These are phyloP conservation scores for Penicillium argentinense DNA, from an alignment of 495 filamentous ascomycete genomes.

Conservation along the genomic window DNA sequence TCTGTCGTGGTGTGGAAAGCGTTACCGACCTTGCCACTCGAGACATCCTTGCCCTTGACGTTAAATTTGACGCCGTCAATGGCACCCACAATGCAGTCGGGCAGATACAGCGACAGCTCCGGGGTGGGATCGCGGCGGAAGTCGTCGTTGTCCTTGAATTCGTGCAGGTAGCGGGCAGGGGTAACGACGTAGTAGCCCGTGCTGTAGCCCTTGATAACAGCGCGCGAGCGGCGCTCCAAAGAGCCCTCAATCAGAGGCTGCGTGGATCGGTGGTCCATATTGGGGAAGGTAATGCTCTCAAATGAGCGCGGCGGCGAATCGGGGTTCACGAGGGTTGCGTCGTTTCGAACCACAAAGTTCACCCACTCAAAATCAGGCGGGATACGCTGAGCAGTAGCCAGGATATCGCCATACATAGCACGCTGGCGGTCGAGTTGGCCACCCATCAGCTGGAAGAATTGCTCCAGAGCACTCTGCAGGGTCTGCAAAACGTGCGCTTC, in stretches of 20 bases:
- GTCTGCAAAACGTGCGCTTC: slow-evolving; percentile 81
- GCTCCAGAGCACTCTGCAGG: slow-evolving; percentile 76
- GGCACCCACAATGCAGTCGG: slow-evolving; percentile 79
- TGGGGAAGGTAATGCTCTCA: slow-evolving; percentile 75
- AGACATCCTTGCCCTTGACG: slow-evolving; percentile 89
- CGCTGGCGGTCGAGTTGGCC: slow-evolving; percentile 80
- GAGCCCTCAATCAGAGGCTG: slow-evolving; percentile 81
- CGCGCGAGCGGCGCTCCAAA: slow-evolving; percentile 82
- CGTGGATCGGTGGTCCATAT: slow-evolving; percentile 79
- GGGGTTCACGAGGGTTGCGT: slow-evolving; percentile 74
- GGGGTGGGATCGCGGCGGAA: slow-evolving; percentile 76
- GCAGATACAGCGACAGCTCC: slow-evolving; percentile 86
- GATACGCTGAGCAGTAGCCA: slow-evolving; percentile 72
- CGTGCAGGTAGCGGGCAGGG: slow-evolving; percentile 81
- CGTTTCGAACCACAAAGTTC: slow-evolving; percentile 70
- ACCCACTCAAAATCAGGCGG: slow-evolving; percentile 93
- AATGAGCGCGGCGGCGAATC: slow-evolving; percentile 68
- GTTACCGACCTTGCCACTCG: slow-evolving; percentile 58
- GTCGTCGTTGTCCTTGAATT: slow-evolving; percentile 93
- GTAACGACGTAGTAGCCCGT: slow-evolving; percentile 89
- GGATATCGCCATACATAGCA: slow-evolving; percentile 78
- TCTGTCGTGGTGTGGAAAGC: slow-evolving; percentile 63
- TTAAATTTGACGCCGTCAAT: slow-evolving; percentile 82
- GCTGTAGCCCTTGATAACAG: slow-evolving; percentile 74
- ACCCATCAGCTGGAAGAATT: slow-evolving; percentile 74